phyloP scores from a whole-genome alignment of 805 yeast genomes.

The Candida nonsorbophila region DNA sequence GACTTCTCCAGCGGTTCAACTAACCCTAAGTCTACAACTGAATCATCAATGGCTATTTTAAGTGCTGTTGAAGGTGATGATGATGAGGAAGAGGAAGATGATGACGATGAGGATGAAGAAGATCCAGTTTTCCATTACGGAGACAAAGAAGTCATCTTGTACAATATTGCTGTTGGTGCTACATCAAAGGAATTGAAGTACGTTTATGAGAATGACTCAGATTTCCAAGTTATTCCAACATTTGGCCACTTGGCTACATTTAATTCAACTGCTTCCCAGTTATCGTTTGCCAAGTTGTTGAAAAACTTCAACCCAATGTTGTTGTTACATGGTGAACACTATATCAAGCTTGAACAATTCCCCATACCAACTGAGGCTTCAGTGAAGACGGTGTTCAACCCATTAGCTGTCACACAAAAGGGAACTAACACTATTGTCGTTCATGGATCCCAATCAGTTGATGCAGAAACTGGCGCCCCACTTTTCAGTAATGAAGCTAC shows the following conservation, averaged over 20 bases:
- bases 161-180: conserved; percentile 89
- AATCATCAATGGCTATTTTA: conserved; percentile 75
- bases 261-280: conserved; percentile 51
- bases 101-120: conserved; percentile 34
- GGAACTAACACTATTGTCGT: conserved; percentile 79
- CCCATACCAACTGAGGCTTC: conserved; percentile 74
- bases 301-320: conserved; percentile 85
- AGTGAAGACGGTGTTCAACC: conserved; percentile 55
- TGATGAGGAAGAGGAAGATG: conserved; percentile 43
- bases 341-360: conserved; percentile 65
- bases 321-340: conserved; percentile 93
- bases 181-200: conserved; percentile 69
- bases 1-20: conserved; percentile 56
- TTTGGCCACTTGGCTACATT: conserved; percentile 88
- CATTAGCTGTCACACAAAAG: conserved; percentile 77
- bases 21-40: conserved; percentile 59
- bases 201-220: conserved; percentile 67
- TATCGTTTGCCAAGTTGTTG: conserved; percentile 56
- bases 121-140: conserved; percentile 52
- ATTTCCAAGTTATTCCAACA: conserved; percentile 84
- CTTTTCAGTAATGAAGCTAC: conserved; percentile 81
- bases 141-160: conserved; percentile 69
- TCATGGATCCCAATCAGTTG: conserved; percentile 67
- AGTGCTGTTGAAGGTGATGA: conserved; percentile 52
- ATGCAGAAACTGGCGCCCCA: conserved; percentile 60